Base-by-base conservation (phyloP, 129 eudicot species). In the Glebionis coronaria region DNA sequence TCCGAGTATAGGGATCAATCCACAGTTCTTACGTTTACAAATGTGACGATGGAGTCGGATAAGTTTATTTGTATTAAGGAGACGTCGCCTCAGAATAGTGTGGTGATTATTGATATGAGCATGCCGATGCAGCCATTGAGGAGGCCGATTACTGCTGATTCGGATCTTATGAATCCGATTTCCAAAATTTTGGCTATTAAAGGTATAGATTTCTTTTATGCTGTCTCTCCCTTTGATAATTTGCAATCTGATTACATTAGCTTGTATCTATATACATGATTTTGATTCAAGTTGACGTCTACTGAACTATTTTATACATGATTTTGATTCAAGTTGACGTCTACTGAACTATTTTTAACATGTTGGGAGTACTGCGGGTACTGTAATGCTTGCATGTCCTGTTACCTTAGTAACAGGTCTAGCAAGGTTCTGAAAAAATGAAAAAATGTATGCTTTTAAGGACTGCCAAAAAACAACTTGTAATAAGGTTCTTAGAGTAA, bases 21-120 rank as follows among this genome's bases (percentile, higher is more conserved):
- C 83, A 15, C 99, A 94, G 81, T 94, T 94, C 77, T 94, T 65
- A 94, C 97, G 10, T 94, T 94, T 28, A 94, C 97, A 7, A 87
- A 94, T 84, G 99, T 94, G 18, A 94, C 99, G 5, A 94, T 94
- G 99, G 99, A 94, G 79, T 94, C 99, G 1, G 99, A 94, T 74
- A 94, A 89, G 90, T 92, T 82, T 70, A 88, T 92, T 64, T 92
- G 98, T 73, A 96, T 92, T 28, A 87, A 96, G 8, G 98, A 92
- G 86, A 92, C 98, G 1, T 70, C 98, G 14, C 98, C 98, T 40
- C 98, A 92, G 69, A 92, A 92, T 64, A 88, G 96, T 68, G 95
- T 92, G 53, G 98, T 92, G 52, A 92, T 92, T 79, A 78, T 92
- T 28, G 98, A 92, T 61, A 92, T 88, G 98, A 88, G 44, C 73